Percentiles rank a stretch among this genome's conserved stretches.
Conservation (phyloP, 768 basidiomycete species). For the Podaxis rugospora region DNA sequence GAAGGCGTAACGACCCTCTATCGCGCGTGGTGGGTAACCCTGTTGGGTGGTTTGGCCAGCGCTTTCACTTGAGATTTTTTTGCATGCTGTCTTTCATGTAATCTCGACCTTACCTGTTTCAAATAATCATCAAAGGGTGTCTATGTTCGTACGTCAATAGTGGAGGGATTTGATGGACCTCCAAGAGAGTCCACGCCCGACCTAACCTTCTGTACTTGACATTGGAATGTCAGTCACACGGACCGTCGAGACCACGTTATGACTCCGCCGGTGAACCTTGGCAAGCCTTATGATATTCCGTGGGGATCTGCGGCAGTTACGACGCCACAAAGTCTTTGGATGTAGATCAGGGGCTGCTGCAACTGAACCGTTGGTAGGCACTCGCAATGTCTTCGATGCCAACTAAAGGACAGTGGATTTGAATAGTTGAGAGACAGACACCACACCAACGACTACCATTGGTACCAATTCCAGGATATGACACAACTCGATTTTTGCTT, state of each 20-base stretch:
- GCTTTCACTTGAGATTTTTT: constrained; percentile 40
- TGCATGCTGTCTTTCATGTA: not conserved
- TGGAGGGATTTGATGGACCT: not conserved
- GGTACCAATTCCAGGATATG: no score
- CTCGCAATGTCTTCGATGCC: not conserved
- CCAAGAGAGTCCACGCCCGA: not conserved
- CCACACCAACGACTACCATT: not conserved
- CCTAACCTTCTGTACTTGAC: not conserved
- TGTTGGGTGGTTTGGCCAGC: constrained; percentile 56
- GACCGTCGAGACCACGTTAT: not conserved
- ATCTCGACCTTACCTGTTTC: not conserved
- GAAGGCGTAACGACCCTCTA: constrained; percentile 74
- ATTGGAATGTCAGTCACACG: not conserved
- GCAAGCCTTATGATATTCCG: not conserved
- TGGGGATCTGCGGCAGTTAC: not conserved
- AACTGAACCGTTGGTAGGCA: not conserved
- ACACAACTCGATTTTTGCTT: no score
- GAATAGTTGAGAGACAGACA: not conserved
- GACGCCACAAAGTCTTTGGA: not conserved
- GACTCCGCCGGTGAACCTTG: not conserved
- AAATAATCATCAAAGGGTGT: not conserved
- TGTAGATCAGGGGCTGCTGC: not conserved
- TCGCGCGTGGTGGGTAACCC: constrained; percentile 83
- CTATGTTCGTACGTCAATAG: not conserved
- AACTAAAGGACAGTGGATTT: not conserved